phyloP scores from a whole-genome alignment of 257 asterid genomes.

The Plantago major region DNA sequence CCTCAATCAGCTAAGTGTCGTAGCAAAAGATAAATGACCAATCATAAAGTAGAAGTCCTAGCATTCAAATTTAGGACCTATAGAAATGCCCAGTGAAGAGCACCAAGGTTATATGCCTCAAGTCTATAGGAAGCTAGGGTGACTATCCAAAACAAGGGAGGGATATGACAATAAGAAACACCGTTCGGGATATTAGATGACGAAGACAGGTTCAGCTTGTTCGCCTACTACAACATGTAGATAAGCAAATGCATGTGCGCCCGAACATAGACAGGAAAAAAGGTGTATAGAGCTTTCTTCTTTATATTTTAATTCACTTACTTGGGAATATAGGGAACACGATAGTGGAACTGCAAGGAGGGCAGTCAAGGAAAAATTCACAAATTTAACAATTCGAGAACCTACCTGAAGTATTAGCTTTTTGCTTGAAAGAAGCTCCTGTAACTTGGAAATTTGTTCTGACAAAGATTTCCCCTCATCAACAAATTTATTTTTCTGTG shows the following conservation, averaged over 20 bases:
- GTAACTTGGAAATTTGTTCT: conserved; percentile 65
- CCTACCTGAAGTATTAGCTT: conserved; percentile 68
- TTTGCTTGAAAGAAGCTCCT: conserved; percentile 83
- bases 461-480: conserved; percentile 76
- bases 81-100: no score
- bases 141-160: not conserved
- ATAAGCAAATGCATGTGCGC: not conserved
- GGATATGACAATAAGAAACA: no score
- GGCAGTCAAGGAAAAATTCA: conserved; percentile 9
- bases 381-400: not conserved
- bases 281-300: not conserved
- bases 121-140: no score
- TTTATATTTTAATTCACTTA: no score
- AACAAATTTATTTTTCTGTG: conserved; percentile 85
- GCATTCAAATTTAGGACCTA: not conserved
- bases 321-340: not conserved
- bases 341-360: conserved; percentile 12
- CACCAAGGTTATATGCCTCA: no score
- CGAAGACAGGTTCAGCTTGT: conserved; percentile 4
- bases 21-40: conserved; percentile 2
- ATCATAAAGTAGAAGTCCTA: conserved; percentile 15
- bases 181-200: conserved; percentile 9
- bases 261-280: conserved; percentile 2
- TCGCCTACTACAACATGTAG: conserved; percentile 7
- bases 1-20: conserved; percentile 61